A percentile compares a stretch with the other conserved stretches of the same genome.
phyloP scores from a whole-genome alignment of 139 green algal genomes.

The Monoraphidium neglectum region DNA sequence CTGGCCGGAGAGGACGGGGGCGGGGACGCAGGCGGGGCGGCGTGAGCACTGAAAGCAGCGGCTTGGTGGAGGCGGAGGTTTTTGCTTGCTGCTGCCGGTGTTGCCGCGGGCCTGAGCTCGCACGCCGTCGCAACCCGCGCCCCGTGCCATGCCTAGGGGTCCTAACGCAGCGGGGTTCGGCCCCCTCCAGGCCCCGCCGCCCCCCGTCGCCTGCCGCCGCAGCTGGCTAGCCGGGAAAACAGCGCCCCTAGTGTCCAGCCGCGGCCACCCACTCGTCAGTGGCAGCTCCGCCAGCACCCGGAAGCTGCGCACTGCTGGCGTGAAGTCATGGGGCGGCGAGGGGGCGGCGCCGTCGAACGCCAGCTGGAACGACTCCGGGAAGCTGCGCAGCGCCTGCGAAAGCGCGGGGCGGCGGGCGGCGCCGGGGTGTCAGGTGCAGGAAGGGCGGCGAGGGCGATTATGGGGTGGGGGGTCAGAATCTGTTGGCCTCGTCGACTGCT shows the following conservation, averaged over 20 bases:
- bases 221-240: background rate
- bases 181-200: background rate
- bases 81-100: background rate
- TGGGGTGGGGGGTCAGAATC: background rate
- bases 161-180: background rate
- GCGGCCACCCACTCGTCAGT: constrained; percentile 56
- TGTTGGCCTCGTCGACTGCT: too few relatives aligned
- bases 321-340: constrained; percentile 24
- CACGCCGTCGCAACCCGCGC: too few relatives aligned
- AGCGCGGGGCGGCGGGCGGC: background rate
- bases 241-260: too few relatives aligned
- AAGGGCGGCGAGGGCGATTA: too few relatives aligned
- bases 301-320: constrained; percentile 66
- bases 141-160: background rate
- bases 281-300: constrained; percentile 89
- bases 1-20: constrained; percentile 40
- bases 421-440: background rate
- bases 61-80: background rate
- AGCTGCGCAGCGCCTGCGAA: constrained; percentile 51
- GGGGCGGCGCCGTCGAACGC: constrained; percentile 24
- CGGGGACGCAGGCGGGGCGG: too few relatives aligned
- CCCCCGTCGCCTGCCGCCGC: background rate
- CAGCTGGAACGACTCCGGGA: constrained; percentile 35
- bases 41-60: background rate
- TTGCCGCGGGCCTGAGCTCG: too few relatives aligned